phyloP scores from a whole-genome alignment of 768 basidiomycete species.

The Mycena crocata region DNA sequence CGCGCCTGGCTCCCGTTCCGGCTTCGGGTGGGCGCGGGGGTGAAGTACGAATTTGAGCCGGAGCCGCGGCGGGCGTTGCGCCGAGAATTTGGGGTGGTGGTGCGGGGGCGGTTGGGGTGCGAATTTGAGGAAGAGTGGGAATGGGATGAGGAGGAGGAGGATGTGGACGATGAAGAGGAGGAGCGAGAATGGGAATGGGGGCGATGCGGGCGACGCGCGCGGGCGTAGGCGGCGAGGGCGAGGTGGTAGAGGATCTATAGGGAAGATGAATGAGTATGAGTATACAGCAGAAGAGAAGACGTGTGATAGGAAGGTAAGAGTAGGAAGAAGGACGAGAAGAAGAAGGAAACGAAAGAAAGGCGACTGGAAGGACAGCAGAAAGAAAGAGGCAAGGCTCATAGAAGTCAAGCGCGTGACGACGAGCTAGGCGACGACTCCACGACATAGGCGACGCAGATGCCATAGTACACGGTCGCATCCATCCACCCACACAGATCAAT shows the following conservation, averaged over 20 bases:
- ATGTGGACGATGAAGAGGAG: slow-evolving; percentile 32
- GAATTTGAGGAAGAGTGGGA: slow-evolving; percentile 25
- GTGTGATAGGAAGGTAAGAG: slow-evolving; percentile 68
- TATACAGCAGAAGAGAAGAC: slow-evolving; percentile 59
- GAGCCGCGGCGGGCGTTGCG: slow-evolving; percentile 34
- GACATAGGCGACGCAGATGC: too few species aligned
- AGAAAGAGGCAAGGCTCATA: too few species aligned
- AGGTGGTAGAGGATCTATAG: slow-evolving; percentile 44
- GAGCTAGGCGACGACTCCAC: too few species aligned
- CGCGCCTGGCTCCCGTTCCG: too few species aligned
- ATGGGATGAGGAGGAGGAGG: slow-evolving; percentile 35
- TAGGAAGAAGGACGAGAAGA: slow-evolving; percentile 59
- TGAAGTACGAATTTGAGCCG: too few species aligned
- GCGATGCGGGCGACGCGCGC: slow-evolving; percentile 37
- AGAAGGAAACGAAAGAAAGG: too few species aligned
- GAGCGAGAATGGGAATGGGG: slow-evolving; percentile 23
- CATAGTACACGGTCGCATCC: too few species aligned
- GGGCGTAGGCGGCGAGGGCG: slow-evolving; percentile 40
- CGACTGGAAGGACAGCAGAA: too few species aligned
- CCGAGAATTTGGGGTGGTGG: slow-evolving; percentile 33
- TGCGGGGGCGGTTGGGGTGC: slow-evolving; percentile 1
- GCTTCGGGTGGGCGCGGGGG: too few species aligned
- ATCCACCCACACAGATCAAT: too few species aligned
- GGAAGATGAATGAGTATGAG: slow-evolving; percentile 57
- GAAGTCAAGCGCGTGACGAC: too few species aligned